Percentiles rank a stretch among this genome's conserved stretches.
Evolutionary conservation across 331 rosid genomes (phyloP).

Genomic region (Stylosanthes scabra): DNA sequence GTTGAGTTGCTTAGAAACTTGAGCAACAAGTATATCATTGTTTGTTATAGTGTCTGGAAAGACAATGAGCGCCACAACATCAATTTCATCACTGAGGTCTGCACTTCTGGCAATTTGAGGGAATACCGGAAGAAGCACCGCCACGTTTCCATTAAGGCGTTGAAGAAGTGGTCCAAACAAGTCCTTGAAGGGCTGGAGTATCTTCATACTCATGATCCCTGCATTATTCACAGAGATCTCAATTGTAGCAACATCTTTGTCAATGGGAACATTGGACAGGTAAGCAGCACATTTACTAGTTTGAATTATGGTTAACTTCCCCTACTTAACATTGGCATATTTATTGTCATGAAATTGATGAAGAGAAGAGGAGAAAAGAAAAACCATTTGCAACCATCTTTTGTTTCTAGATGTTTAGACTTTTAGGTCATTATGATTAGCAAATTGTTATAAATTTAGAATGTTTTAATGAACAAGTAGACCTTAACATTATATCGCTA

Average conservation of each 20-base stretch:
- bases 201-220: slow-evolving; percentile 91
- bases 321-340: not conserved
- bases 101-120: slow-evolving; percentile 89
- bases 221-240: slow-evolving; percentile 95
- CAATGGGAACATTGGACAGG: slow-evolving; percentile 93
- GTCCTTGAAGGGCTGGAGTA: slow-evolving; percentile 91
- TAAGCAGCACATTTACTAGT: slow-evolving; percentile 12
- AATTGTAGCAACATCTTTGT: slow-evolving; percentile 94
- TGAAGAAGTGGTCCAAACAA: slow-evolving; percentile 97
- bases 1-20: slow-evolving; percentile 69
- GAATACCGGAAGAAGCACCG: slow-evolving; percentile 87
- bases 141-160: slow-evolving; percentile 77
- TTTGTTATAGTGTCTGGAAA: slow-evolving; percentile 84
- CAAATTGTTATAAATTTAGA: no score
- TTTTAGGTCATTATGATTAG: no score
- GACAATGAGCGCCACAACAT: slow-evolving; percentile 61
- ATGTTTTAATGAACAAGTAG: no score
- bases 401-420: no score
- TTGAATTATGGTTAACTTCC: not conserved
- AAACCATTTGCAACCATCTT: no score
- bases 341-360: not conserved
- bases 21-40: slow-evolving; percentile 76
- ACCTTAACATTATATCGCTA: no score
- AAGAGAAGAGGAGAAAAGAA: no score
- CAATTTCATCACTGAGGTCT: slow-evolving; percentile 90